Base-by-base conservation (phyloP, 2,329 filamentous ascomycete species). In the Alternaria gansuensis region DNA sequence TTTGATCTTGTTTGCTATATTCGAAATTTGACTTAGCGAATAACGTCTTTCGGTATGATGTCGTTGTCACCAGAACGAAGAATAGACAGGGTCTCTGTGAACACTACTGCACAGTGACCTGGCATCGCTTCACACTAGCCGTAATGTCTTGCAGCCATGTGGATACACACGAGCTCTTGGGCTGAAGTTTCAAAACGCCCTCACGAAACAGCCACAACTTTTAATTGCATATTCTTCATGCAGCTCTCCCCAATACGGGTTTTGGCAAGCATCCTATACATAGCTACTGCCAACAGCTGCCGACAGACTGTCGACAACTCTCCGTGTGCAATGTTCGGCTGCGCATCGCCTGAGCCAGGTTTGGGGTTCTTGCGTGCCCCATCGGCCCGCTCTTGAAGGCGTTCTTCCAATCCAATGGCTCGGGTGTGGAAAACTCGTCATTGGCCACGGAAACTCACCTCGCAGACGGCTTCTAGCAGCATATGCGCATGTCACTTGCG, bases 391-490 rank as follows among this genome's bases (percentile, higher is more conserved):
- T 55, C 39, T 55, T 29, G 45, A 59, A 39, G 31, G 44, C 51
- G 51, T 53, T 36, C 54, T 34, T 43, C 49, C 51, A 46, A 54
- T 37, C 56, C 56, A 59, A 50, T 49, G 44, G 37, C 45, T 51
- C 36, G 51, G 51, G 51, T 39, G 37, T 40, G 33, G 36, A 64
- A 65, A 65, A 63, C 49, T 52, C 52, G 51, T 60, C 56, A 66
- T 66, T 66, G 64, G 56, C 57, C 53, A 51, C 62, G 57, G 54
- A 57, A 63, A 60, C 57, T 62, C 50, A 59, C 51, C 37, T 56
- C 57, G 46, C 50, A 40, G 48, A 54, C 63, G 63, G 65, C 59
- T 65, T 59, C 57, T 60, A 49, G 57, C 63, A 65, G 57, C 60
- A 37, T 28, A 54, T 45, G 52, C 50, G 45, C 60, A 58, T 54